Base-by-base conservation (phyloP, 805 yeast species). In the Teunomyces funiuensis region DNA sequence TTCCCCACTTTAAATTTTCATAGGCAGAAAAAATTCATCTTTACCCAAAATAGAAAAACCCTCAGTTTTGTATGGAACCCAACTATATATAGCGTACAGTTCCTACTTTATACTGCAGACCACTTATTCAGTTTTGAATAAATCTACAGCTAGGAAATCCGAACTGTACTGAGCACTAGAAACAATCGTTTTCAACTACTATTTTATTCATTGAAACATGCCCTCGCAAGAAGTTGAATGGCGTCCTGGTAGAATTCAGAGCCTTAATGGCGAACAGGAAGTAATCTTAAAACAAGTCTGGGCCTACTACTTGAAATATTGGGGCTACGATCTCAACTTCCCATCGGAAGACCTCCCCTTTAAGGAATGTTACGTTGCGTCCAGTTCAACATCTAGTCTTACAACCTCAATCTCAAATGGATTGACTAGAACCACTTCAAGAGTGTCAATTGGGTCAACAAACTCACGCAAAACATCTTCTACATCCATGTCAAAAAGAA, bases 231-330 rank as follows among this genome's bases (percentile, higher is more conserved):
- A 23, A 8, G 8, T 31, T 28, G 40, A 51, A 10, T 66, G 51
- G 43, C 57, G 71, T 34, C 63, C 66, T 5, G 73, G 69, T 5
- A 55, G 74, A 46, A 57, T 69, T 36, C 73, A 69, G 42, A 51
- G 67, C 18, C 55, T 70, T 27, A 56, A 53, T 30, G 49, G 54
- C 11, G 84, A 82, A 17, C 81, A 85, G 58, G 90, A 85, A 54
- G 53, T 73, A 38, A 71, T 73, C 14, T 63, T 85, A 55, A 86
- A 86, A 60, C 87, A 83, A 53, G 72, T 76, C 4, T 86, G 90
- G 89, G 80, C 83, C 37, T 73, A 80, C 52, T 53, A 80, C 36
- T 65, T 85, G 49, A 79, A 77, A 49, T 76, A 69, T 44, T 73
- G 82, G 73, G 88, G 87, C 4, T 69, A 74, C 52, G 57, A 50